Percentiles rank a stretch among this genome's conserved stretches.
Evolutionary conservation across 345 rosid genomes (phyloP).

Genomic region (Dipteronia sinensis): DNA sequence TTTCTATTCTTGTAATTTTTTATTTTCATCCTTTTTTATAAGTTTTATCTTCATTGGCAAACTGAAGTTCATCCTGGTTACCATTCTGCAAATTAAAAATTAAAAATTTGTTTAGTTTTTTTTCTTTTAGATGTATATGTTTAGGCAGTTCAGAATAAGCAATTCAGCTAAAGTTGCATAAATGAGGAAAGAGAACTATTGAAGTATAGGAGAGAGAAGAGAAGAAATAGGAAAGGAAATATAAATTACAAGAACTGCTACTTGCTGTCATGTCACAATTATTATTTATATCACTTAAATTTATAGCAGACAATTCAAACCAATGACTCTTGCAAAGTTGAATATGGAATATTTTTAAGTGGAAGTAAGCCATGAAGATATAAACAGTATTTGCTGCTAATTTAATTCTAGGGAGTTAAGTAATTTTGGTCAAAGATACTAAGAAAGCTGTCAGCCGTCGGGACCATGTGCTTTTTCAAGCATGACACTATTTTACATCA

Average conservation of each 20-base stretch:
- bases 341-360: neutral
- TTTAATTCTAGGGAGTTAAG: neutral
- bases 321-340: neutral
- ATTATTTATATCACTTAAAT: neutral
- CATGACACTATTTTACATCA: neutral
- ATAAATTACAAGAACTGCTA: no score
- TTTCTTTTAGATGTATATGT: neutral
- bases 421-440: neutral
- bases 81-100: neutral
- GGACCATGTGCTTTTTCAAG: neutral
- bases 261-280: neutral
- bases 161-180: neutral
- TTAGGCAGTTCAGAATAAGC: conserved; percentile 12
- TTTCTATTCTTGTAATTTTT: neutral
- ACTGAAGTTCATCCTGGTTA: neutral
- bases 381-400: neutral
- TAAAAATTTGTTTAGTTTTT: neutral
- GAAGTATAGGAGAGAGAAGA: no score
- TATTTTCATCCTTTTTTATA: neutral
- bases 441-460: neutral
- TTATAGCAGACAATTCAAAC: neutral
- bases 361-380: neutral
- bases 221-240: no score
- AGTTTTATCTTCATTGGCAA: neutral
- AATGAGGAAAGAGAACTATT: no score